phyloP scores from a whole-genome alignment of 176 grass and related monocot species.

The Olyra latifolia region DNA sequence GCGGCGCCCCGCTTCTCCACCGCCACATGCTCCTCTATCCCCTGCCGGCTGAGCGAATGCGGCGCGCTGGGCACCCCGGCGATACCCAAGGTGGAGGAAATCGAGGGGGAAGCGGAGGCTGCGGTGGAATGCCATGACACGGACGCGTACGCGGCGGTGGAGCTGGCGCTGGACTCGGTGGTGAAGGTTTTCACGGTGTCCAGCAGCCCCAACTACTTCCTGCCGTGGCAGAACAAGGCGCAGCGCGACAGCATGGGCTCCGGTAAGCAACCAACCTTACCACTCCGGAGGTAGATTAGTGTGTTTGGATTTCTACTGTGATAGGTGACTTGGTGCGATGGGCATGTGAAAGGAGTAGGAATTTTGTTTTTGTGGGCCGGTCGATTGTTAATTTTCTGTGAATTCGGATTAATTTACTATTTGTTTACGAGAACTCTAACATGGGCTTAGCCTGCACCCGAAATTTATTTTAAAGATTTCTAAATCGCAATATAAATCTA shows the following conservation, averaged over 20 bases:
- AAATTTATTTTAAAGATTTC: neutral
- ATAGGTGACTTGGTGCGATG: neutral
- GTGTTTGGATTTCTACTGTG: constrained; percentile 20
- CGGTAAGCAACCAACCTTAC: constrained; percentile 44
- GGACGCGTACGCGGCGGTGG: constrained; percentile 79
- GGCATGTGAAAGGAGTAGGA: neutral
- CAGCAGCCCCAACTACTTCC: constrained; percentile 92
- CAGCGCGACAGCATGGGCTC: constrained; percentile 98
- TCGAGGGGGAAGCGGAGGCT: constrained; percentile 26
- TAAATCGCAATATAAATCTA: neutral
- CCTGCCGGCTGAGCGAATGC: constrained; percentile 26
- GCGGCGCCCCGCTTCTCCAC: constrained; percentile 31
- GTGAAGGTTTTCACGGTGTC: constrained; percentile 99
- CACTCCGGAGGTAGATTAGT: neutral
- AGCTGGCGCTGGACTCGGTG: constrained; percentile 90
- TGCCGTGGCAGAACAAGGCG: constrained; percentile 98
- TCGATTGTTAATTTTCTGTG: neutral
- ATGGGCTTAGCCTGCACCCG: neutral
- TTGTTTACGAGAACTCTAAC: neutral
- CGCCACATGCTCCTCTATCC: neutral
- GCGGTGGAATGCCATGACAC: constrained; percentile 53
- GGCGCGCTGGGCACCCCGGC: neutral
- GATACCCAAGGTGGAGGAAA: constrained; percentile 17
- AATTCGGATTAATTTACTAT: neutral
- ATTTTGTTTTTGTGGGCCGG: neutral